Conservation (phyloP, 2,329 filamentous ascomycete genomes). For the Fusarium newnesense region DNA sequence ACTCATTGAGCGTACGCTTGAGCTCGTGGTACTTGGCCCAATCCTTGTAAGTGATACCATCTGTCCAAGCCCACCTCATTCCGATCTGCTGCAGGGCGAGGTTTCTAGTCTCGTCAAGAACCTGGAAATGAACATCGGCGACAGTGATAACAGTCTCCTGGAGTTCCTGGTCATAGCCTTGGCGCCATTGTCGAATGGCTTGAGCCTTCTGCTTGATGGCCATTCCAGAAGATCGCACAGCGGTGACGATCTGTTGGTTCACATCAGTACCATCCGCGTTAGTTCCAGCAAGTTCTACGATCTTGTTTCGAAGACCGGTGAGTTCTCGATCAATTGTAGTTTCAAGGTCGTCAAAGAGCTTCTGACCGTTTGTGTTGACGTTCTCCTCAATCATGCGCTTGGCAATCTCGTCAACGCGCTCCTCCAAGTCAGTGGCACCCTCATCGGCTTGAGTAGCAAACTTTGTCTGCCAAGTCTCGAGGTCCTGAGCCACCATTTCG, state of each 20-base stretch:
- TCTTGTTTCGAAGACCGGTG: slow-evolving; percentile 71
- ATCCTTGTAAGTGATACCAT: slow-evolving; percentile 95
- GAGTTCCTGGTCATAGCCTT: slow-evolving; percentile 76
- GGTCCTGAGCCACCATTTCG: slow-evolving; percentile 78
- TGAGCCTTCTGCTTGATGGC: slow-evolving; percentile 82
- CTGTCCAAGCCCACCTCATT: slow-evolving; percentile 95
- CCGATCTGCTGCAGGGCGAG: slow-evolving; percentile 91
- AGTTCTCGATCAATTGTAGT: slow-evolving; percentile 73
- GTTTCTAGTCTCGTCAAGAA: slow-evolving; percentile 84
- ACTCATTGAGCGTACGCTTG: slow-evolving; percentile 83
- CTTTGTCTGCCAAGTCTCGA: slow-evolving; percentile 87
- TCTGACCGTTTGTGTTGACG: slow-evolving; percentile 72
- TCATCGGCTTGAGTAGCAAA: slow-evolving; percentile 88
- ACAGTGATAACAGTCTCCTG: slow-evolving; percentile 75
- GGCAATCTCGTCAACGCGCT: slow-evolving; percentile 69
- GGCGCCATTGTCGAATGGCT: slow-evolving; percentile 79
- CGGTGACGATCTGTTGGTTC: slow-evolving; percentile 56
- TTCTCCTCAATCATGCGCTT: slow-evolving; percentile 69
- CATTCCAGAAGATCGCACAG: slow-evolving; percentile 74
- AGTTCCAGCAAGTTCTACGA: slow-evolving; percentile 70
- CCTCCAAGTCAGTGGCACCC: slow-evolving; percentile 78
- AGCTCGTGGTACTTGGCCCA: slow-evolving; percentile 95
- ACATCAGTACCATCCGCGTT: slow-evolving; percentile 57
- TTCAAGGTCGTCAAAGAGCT: slow-evolving; percentile 75
- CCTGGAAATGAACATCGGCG: slow-evolving; percentile 82